Base-by-base conservation (phyloP, 805 yeast genomes). In the Scheffersomyces lignosus region DNA sequence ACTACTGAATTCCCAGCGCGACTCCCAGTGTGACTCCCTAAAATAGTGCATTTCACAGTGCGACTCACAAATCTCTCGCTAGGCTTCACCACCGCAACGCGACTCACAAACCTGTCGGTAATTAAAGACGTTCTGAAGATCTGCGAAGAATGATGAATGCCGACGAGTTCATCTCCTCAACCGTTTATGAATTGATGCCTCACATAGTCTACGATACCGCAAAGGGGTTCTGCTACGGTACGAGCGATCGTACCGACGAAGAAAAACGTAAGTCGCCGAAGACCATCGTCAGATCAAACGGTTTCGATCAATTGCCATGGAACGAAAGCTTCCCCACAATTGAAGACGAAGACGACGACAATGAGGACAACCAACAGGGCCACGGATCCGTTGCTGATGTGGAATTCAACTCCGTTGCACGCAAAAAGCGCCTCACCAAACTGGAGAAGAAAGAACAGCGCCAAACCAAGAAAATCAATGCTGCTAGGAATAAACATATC, bases 151-250 rank as follows among this genome's bases (percentile, higher is more conserved):
- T n/a, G n/a, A n/a, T n/a, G n/a, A n/a, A n/a, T n/a, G n/a, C n/a
- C n/a, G n/a, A n/a, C n/a, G n/a, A n/a, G n/a, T n/a, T n/a, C n/a
- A n/a, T n/a, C n/a, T n/a, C n/a, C n/a, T n/a, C n/a, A n/a, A n/a
- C n/a, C n/a, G n/a, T n/a, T n/a, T n/a, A n/a, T 37, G 36, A 34
- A 38, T 43, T 44, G 41, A 31, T 23, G 23, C 10, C 20, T 13
- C 9, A 6, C 31, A 39, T 34, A 33, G 37, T 48, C 13, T 41
- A 44, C 32, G 42, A 51, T 34, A 35, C 48, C 22, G 30, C 39
- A 39, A 52, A 44, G 15, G 58, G 58, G 4, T 31, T 47, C 42
- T 51, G 55, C 26, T 32, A 39, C 24, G 9, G 4, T 15, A 32
- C 17, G 18, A 26, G 13, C 10, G 13, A 15, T 12, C 10, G 14